Evolutionary conservation across 768 basidiomycete species (phyloP), one percentile per base, ranked within the genome.

Genomic region (Phallus indusiatus): DNA sequence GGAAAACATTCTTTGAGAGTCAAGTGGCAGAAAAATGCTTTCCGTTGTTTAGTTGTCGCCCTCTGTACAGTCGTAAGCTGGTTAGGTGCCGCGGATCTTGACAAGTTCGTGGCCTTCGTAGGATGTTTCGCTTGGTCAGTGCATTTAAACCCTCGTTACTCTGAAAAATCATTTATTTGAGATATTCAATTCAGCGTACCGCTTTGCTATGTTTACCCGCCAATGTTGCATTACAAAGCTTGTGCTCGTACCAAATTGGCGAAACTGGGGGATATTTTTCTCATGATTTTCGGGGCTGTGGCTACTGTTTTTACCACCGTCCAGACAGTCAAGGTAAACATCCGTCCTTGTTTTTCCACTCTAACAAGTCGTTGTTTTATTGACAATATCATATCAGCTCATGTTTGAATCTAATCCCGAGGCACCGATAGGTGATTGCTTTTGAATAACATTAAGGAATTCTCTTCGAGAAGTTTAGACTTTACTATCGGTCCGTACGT

Each of bases 21-120:
- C 69, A 98, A 99, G 70, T 98, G 95, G 96, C 76, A 84, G 66
- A 99, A 99, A 83, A 99, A 98, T 66, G 72, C 82, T n/a, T 84
- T 94, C 71, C 80, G 86, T 53, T 92, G 88, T 64, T 74, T 75
- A 28, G 73, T 87, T 65, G 84, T 97, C 62, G 75, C 88, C 68
- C 69, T 88, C 61, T 92, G 92, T 71, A 90, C 90, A n/a, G 77
- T 77, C 50, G 75, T 97, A 65, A 88, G 86, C 66, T 86, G 85
- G 84, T 72, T 77, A 12, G 95, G 94, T 16, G 90, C 92, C 12
- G 78, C 75, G 36, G 94, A 96, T 71, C 73, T 98, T 48, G 95
- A 98, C 74, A 97, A 96, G 74, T 96, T 96, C 68, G 94, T 96
- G 16, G 83, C 90, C 16, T 84, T 97, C 65, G 79, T 97, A 60